Conservation (phyloP, 176 grass and related monocot species). For the Alopecurus myosuroides region DNA sequence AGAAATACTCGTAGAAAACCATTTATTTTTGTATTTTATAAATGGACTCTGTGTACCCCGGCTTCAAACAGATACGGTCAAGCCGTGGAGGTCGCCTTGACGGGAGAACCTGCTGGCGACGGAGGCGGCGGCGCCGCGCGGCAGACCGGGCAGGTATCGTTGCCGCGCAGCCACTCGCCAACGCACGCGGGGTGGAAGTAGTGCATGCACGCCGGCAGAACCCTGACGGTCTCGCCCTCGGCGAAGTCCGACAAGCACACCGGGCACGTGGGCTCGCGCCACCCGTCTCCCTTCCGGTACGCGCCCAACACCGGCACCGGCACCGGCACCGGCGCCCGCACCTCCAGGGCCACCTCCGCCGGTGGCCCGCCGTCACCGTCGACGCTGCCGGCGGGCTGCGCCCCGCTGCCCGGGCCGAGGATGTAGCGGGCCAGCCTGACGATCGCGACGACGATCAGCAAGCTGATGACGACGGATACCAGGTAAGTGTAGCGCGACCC, state of each 20-base stretch:
- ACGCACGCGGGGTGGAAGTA: slow-evolving; percentile 34
- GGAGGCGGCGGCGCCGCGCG: not conserved
- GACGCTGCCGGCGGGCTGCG: not conserved
- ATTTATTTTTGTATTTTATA: not conserved
- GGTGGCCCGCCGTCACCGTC: not conserved
- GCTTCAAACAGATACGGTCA: not conserved
- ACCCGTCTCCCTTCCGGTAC: slow-evolving; percentile 15
- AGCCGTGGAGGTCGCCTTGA: not conserved
- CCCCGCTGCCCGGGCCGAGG: not conserved
- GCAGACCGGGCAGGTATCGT: slow-evolving; percentile 29
- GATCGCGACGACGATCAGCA: not conserved
- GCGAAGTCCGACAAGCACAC: slow-evolving; percentile 31
- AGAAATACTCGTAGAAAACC: not conserved
- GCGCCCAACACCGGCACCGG: not conserved
- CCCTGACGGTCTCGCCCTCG: not conserved
- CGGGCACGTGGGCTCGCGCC: not conserved
- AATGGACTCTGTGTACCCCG: too few relatives aligned
- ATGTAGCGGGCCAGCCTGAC: not conserved
- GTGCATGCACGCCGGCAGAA: slow-evolving; percentile 28
- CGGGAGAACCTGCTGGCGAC: not conserved
- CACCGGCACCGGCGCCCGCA: not conserved
- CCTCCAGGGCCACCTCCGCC: not conserved
- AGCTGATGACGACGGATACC: not conserved
- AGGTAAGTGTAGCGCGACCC: not conserved
- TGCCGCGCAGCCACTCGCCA: slow-evolving; percentile 21